Percentiles rank a stretch among this genome's conserved stretches.
Evolutionary conservation across 2,329 filamentous ascomycete genomes (phyloP).

Genomic region (Fusarium transvaalense): DNA sequence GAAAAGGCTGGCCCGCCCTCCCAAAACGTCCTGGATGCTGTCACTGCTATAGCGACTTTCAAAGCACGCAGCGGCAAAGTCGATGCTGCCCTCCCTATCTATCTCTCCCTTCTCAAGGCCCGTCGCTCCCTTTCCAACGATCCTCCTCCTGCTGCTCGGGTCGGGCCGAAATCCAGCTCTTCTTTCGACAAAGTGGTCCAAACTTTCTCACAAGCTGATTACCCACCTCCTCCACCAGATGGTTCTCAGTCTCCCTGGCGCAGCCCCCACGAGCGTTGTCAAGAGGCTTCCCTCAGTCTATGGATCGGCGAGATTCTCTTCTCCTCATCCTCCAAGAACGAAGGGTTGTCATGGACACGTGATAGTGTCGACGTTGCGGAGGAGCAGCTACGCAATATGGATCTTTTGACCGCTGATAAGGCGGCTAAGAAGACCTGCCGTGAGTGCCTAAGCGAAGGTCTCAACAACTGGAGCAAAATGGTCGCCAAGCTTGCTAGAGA

Average conservation of each 20-base stretch:
- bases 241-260: constrained; percentile 77
- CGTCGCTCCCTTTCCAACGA: constrained; percentile 70
- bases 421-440: constrained; percentile 70
- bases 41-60: constrained; percentile 84
- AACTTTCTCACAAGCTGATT: constrained; percentile 64
- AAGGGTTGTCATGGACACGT: constrained; percentile 88
- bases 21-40: constrained; percentile 78
- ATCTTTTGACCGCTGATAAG: constrained; percentile 44
- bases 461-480: constrained; percentile 89
- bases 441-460: constrained; percentile 80
- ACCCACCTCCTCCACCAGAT: constrained; percentile 77
- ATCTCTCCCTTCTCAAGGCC: constrained; percentile 85
- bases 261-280: constrained; percentile 75
- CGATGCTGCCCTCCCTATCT: constrained; percentile 80
- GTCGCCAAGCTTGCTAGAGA: constrained; percentile 72
- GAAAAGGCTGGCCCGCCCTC: constrained; percentile 71
- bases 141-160: constrained; percentile 42
- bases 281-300: constrained; percentile 86
- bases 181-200: constrained; percentile 43
- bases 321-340: constrained; percentile 69
- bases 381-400: constrained; percentile 67
- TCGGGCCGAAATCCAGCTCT: constrained; percentile 20
- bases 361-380: constrained; percentile 87
- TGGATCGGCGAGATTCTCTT: constrained; percentile 97
- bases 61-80: constrained; percentile 77